phyloP scores from a whole-genome alignment of 1,139 yeast genomes.

The Geotrichum fermentans region DNA sequence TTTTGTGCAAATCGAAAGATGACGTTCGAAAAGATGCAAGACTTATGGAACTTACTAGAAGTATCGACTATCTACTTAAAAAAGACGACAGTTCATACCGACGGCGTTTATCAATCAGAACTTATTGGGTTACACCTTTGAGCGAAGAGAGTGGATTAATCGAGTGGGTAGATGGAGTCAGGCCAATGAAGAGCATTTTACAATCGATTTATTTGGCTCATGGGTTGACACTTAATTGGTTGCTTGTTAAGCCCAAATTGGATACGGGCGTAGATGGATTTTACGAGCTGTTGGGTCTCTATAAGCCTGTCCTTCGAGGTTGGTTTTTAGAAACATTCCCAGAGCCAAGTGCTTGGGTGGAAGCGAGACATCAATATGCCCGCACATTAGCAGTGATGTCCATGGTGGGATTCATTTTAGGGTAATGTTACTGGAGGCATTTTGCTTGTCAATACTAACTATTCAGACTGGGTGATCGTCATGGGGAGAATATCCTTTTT shows the following conservation, averaged over 20 bases:
- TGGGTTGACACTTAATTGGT: conserved; percentile 37
- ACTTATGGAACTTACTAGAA: conserved; percentile 85
- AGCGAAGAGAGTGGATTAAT: conserved; percentile 85
- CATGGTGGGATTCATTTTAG: conserved; percentile 79
- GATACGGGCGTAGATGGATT: conserved; percentile 8
- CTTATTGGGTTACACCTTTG: conserved; percentile 86
- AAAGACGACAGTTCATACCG: conserved; percentile 68
- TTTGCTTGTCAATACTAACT: conserved; percentile 31
- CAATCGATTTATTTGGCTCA: conserved; percentile 40
- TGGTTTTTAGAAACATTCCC: conserved; percentile 91
- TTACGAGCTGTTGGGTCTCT: conserved; percentile 33
- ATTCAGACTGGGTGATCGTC: conserved; percentile 72
- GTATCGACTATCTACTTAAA: conserved; percentile 68
- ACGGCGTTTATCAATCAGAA: conserved; percentile 63
- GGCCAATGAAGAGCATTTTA: conserved; percentile 70
- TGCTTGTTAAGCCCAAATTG: conserved; percentile 1
- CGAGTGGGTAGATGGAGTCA: conserved; percentile 86
- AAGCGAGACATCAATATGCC: conserved; percentile 66
- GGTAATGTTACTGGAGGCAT: conserved; percentile 20
- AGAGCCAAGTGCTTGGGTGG: conserved; percentile 85
- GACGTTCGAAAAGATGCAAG: conserved; percentile 95
- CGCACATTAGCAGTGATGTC: conserved; percentile 95
- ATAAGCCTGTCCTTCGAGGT: conserved; percentile 72
- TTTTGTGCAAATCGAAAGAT: conserved; percentile 81
- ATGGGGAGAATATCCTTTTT: conserved; percentile 82